phyloP scores from a whole-genome alignment of 768 basidiomycete genomes.

The Tulasnella calospora region DNA sequence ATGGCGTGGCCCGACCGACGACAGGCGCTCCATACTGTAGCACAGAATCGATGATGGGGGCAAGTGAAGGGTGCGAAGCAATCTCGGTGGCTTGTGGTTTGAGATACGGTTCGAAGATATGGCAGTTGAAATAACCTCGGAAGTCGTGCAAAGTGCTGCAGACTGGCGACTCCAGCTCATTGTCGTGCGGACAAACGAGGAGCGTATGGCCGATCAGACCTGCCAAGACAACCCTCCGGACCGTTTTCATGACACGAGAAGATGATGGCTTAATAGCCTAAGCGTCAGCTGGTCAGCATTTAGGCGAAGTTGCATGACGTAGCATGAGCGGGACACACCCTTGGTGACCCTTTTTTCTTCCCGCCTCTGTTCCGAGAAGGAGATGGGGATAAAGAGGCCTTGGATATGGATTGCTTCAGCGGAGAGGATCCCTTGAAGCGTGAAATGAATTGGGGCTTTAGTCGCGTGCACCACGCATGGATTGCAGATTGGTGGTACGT shows the following conservation, averaged over 20 bases:
- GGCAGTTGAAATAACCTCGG: not conserved
- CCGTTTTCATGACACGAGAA: not conserved
- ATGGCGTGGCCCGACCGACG: not conserved
- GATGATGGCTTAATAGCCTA: not conserved
- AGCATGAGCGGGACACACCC: not conserved
- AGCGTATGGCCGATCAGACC: conserved; percentile 2
- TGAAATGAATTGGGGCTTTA: not conserved
- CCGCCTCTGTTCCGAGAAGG: not conserved
- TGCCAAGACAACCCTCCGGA: not conserved
- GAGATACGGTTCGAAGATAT: conserved; percentile 15
- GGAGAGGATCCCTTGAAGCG: conserved; percentile 15
- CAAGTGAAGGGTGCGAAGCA: not conserved
- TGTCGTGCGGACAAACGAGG: conserved; percentile 21
- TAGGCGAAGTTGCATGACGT: not conserved
- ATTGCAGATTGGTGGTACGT: not conserved
- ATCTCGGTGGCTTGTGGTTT: conserved; percentile 8
- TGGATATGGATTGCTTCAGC: conserved; percentile 15
- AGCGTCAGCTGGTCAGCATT: not conserved
- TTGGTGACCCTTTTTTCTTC: not conserved
- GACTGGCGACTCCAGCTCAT: not conserved
- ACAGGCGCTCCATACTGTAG: not conserved
- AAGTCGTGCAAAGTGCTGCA: conserved; percentile 14
- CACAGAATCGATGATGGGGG: not conserved
- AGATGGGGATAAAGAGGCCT: conserved; percentile 4
- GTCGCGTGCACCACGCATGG: not conserved